Percentiles rank a stretch among this genome's conserved stretches.
phyloP scores from a whole-genome alignment of 495 filamentous ascomycete species.

The Podospora bellae-mahoneyi region DNA sequence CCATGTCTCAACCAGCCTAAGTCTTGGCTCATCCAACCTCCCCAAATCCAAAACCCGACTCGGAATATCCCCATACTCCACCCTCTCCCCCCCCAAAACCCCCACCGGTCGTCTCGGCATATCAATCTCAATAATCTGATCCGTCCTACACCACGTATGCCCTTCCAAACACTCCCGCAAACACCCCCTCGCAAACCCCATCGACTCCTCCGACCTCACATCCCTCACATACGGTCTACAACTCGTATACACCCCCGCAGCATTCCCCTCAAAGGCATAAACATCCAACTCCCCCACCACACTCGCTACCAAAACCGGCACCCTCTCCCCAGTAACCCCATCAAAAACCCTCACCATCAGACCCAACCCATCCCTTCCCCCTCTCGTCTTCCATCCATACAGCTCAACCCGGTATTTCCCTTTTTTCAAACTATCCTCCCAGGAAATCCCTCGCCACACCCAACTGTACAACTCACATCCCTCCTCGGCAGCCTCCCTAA shows the following conservation, averaged over 20 bases:
- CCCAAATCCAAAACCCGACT: background rate
- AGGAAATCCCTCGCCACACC: too few relatives aligned
- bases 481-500: background rate
- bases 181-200: slow-evolving; percentile 2
- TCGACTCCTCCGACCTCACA: background rate
- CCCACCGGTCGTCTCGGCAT: background rate
- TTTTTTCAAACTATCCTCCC: too few relatives aligned
- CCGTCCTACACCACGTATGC: slow-evolving; percentile 1
- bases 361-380: background rate
- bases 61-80: background rate
- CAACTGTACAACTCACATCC: background rate
- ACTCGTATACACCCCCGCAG: background rate
- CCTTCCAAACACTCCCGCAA: slow-evolving; percentile 12
- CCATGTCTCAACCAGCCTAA: background rate
- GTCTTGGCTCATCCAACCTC: too few relatives aligned
- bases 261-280: background rate
- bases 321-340: background rate
- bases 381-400: background rate
- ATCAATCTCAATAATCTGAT: background rate
- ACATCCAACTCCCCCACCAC: background rate
- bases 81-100: background rate
- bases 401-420: background rate
- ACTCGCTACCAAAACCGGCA: background rate
- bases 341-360: background rate
- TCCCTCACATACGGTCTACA: background rate